Conservation (phyloP, 2,329 filamentous ascomycete genomes). For the Diplocarpon rosae region DNA sequence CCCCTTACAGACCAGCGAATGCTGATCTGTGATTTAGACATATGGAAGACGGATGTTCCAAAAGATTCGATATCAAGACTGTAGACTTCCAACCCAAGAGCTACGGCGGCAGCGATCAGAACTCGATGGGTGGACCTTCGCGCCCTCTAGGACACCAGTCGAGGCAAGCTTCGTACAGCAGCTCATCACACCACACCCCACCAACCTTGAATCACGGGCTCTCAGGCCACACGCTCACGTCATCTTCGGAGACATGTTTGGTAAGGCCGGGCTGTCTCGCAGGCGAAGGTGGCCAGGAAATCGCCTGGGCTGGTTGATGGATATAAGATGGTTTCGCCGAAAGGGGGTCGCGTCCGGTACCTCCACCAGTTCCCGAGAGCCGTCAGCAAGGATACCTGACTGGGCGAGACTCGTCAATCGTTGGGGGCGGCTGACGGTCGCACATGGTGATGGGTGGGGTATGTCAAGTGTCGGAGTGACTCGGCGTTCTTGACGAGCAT, state of each 20-base stretch:
- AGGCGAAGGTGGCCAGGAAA: slow-evolving; percentile 10
- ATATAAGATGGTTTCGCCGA: not conserved
- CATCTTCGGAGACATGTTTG: slow-evolving; percentile 16
- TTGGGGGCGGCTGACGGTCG: not conserved
- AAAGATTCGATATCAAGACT: slow-evolving; percentile 39
- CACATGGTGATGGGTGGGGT: not conserved
- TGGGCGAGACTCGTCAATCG: not conserved
- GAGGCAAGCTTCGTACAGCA: slow-evolving; percentile 21
- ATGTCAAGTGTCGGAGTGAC: not conserved
- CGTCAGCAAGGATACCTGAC: not conserved
- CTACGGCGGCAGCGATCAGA: slow-evolving; percentile 13
- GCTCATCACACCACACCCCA: slow-evolving; percentile 17
- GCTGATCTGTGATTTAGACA: slow-evolving; percentile 39
- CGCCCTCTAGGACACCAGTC: slow-evolving; percentile 11
- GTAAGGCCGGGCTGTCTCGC: slow-evolving; percentile 19
- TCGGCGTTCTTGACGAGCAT: not conserved
- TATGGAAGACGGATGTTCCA: slow-evolving; percentile 65
- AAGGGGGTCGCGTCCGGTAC: not conserved
- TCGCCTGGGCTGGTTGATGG: slow-evolving; percentile 5
- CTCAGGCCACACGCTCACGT: slow-evolving; percentile 19
- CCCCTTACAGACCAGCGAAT: not conserved
- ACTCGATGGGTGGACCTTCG: slow-evolving; percentile 12
- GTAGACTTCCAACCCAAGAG: slow-evolving; percentile 25
- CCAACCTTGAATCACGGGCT: slow-evolving; percentile 13
- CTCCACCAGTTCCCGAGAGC: not conserved